Evolutionary conservation across 305 asterid species (phyloP).

Genomic region (Fraxinus sp.): DNA sequence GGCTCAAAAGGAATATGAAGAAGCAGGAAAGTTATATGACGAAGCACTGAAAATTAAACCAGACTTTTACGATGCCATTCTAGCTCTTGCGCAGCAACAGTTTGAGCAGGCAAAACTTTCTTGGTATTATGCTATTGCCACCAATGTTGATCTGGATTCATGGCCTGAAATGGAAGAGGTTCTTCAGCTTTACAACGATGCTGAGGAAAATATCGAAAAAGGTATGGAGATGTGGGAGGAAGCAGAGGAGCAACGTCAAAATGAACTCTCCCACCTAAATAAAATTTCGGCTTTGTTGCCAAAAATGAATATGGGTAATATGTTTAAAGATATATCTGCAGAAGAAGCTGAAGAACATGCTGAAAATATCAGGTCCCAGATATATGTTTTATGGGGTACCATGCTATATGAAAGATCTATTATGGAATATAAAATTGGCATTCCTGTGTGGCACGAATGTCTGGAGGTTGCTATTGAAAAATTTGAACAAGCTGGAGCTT

Average conservation of each 20-base stretch:
- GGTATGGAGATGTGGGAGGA: constrained; percentile 90
- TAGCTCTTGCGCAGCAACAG: constrained; percentile 78
- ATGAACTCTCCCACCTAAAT: constrained; percentile 36
- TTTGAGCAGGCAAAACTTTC: constrained; percentile 88
- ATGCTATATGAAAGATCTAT: constrained; percentile 83
- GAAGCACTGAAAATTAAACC: constrained; percentile 71
- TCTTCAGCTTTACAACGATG: constrained; percentile 66
- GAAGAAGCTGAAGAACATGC: constrained; percentile 71
- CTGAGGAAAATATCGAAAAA: constrained; percentile 81
- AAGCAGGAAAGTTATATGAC: constrained; percentile 70
- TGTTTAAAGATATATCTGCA: constrained; percentile 45
- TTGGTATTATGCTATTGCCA: constrained; percentile 68
- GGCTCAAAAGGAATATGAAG: constrained; percentile 61
- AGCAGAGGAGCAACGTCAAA: constrained; percentile 44
- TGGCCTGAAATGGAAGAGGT: constrained; percentile 66
- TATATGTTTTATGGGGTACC: constrained; percentile 81
- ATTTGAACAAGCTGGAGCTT: constrained; percentile 85
- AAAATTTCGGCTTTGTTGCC: constrained; percentile 36
- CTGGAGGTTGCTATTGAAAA: constrained; percentile 81
- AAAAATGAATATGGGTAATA: constrained; percentile 49
- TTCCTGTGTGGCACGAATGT: constrained; percentile 91
- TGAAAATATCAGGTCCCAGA: constrained; percentile 65
- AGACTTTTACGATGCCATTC: constrained; percentile 66
- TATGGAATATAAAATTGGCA: constrained; percentile 76
- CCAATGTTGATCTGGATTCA: constrained; percentile 52